phyloP scores from a whole-genome alignment of 2,329 filamentous ascomycete genomes.

The Blastomyces parvus region DNA sequence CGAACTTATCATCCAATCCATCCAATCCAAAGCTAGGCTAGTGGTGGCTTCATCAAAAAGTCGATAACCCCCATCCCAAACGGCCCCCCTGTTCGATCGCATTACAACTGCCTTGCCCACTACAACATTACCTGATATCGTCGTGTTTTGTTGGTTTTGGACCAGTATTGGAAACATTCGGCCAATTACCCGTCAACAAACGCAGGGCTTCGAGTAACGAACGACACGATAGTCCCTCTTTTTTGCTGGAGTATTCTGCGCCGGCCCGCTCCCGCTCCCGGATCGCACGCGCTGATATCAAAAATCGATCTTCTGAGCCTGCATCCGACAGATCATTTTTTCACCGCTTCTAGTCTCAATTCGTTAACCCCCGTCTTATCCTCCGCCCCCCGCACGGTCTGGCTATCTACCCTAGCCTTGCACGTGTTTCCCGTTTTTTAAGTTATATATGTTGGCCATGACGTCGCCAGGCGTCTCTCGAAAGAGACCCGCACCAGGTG shows the following conservation, averaged over 20 bases:
- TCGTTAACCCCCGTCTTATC: not conserved
- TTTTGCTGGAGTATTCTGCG: not conserved
- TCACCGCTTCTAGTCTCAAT: not conserved
- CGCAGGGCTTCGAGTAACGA: not conserved
- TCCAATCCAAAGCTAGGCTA: conserved; percentile 1
- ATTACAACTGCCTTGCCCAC: not conserved
- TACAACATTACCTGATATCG: not conserved
- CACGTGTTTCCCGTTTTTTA: not conserved
- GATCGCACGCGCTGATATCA: not conserved
- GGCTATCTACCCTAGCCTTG: not conserved
- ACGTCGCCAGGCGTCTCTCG: conserved; percentile 40
- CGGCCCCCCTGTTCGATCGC: not conserved
- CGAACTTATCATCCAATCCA: not conserved
- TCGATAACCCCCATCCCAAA: not conserved
- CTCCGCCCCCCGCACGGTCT: not conserved
- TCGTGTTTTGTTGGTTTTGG: not conserved
- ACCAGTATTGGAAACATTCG: not conserved
- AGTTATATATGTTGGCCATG: conserved; percentile 21
- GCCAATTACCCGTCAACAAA: not conserved
- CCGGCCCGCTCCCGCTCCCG: not conserved
- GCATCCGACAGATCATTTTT: not conserved
- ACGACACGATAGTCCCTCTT: not conserved
- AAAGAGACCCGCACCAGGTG: conserved; percentile 66
- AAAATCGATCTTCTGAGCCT: not conserved
- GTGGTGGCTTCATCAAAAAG: not conserved